phyloP scores from a whole-genome alignment of 805 yeast genomes.

The Nakazawaea sp. region DNA sequence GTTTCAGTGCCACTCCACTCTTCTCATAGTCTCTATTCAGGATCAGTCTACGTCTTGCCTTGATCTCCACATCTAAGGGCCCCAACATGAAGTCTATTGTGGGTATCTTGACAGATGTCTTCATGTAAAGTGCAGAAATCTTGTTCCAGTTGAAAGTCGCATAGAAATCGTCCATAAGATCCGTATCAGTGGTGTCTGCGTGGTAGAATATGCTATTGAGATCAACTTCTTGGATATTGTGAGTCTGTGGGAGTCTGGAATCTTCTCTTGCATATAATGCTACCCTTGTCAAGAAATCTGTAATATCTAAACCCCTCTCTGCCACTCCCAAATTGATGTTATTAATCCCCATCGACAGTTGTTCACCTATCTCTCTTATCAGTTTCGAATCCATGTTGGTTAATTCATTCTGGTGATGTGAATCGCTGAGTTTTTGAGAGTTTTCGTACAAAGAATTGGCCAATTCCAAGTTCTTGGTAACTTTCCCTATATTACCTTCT shows the following conservation, averaged over 20 bases:
- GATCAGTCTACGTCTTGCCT: slow-evolving; percentile 27
- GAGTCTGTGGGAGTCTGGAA: slow-evolving; percentile 9
- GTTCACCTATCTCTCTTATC: slow-evolving; percentile 49
- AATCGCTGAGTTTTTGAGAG: slow-evolving; percentile 27
- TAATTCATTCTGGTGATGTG: slow-evolving; percentile 25
- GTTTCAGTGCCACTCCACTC: slow-evolving; percentile 36
- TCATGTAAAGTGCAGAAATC: slow-evolving; percentile 45
- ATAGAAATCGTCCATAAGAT: slow-evolving; percentile 24
- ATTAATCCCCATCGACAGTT: slow-evolving; percentile 58
- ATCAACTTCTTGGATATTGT: slow-evolving; percentile 12
- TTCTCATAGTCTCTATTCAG: slow-evolving; percentile 35
- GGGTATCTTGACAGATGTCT: slow-evolving; percentile 38
- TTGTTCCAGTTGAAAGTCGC: slow-evolving; percentile 51
- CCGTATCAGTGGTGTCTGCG: slow-evolving; percentile 12
- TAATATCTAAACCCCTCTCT: slow-evolving; percentile 40
- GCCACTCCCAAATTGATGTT: slow-evolving; percentile 53
- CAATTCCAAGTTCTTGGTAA: slow-evolving; percentile 34
- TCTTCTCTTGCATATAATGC: slow-evolving; percentile 30
- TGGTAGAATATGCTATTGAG: slow-evolving; percentile 15
- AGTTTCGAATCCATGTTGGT: slow-evolving; percentile 64
- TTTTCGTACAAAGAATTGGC: slow-evolving; percentile 40
- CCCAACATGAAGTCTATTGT: slow-evolving; percentile 63
- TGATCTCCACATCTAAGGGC: slow-evolving; percentile 58
- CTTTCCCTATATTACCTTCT: slow-evolving; percentile 49
- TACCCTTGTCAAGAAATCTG: slow-evolving; percentile 35